Conservation (phyloP, 192 early-diverging fungal species). For the Umbelopsis isabellina region DNA sequence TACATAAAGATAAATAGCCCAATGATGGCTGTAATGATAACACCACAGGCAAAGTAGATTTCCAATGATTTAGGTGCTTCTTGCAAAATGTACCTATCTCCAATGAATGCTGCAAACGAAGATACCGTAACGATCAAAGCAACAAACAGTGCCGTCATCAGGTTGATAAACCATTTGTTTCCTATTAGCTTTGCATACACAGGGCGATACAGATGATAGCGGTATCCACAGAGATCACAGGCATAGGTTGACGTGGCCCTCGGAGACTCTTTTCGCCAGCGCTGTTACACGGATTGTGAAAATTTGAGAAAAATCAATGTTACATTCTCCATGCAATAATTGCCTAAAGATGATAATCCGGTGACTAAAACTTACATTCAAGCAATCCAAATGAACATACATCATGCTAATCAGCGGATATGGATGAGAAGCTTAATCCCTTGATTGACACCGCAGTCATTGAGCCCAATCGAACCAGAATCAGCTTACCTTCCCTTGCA, state of each 20-base stretch:
- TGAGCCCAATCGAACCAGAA: not conserved
- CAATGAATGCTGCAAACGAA: not conserved
- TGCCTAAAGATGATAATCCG: not conserved
- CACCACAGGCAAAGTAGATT: slow-evolving; percentile 16
- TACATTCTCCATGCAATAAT: not conserved
- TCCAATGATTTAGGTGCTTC: not conserved
- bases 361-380: slow-evolving; percentile 3
- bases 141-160: slow-evolving; percentile 2
- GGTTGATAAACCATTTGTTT: slow-evolving; percentile 7
- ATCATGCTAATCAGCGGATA: not conserved
- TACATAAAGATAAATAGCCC: slow-evolving; percentile 1
- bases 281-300: not conserved
- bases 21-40: not conserved
- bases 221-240: slow-evolving; percentile 29
- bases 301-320: no score
- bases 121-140: not conserved
- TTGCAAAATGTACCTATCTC: not conserved
- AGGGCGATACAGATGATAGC: slow-evolving; percentile 25
- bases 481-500: slow-evolving; percentile 22
- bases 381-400: slow-evolving; percentile 22
- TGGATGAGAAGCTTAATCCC: not conserved
- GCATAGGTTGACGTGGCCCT: slow-evolving; percentile 21
- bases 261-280: slow-evolving; percentile 26
- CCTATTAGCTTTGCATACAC: slow-evolving; percentile 19
- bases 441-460: not conserved